Evolutionary conservation across 495 filamentous ascomycete genomes (phyloP), one percentile per base, ranked within the genome.

Genomic region (Penicillium tannophilum): DNA sequence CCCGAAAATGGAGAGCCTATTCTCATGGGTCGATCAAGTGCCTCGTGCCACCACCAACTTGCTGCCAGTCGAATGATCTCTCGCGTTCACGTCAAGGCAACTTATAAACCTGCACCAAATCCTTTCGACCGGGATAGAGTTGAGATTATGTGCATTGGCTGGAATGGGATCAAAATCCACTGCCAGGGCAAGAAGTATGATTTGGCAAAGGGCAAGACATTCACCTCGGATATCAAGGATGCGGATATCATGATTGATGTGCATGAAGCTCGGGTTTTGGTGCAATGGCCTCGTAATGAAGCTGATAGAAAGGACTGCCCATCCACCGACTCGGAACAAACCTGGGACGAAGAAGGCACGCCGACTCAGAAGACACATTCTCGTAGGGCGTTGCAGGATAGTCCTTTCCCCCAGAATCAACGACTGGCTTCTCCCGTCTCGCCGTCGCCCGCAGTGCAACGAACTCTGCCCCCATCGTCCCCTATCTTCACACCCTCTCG

Each of bases 201-300:
- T 60, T 70, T 98, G 72, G 79, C 77, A 46, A 97, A 96, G 76
- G 92, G 89, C 7, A 92, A 96, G 72, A 88, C 85, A 28, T 98
- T 96, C 74, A 88, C 86, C 26, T 96, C 93, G 54, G 91, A 96
- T 74, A 93, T 91, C 43, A 92, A 93, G 69, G 82, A 87, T 66
- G 88, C 86, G 35, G 91, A 96, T 67, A 93, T 98, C 67, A 95
- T 98, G 88, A 77, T 98, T 55, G 92, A 98, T 76, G 92, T 97
- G 31, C 91, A 95, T 55, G 92, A 97, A 64, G 88, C 93, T 50
- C 86, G 94, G 46, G 92, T 97, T 7, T 75, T 96, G 70, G 74
- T 98, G 51, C 84, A 84, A 70, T 98, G 94, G 94, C 94, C 94
- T 28, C 82, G 76, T 55, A 78, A 71, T 47, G 83, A 86, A 33